A percentile compares a stretch with the other conserved stretches of the same genome.
These are phyloP conservation scores for Ochromonas danica DNA, from an alignment of 108 stramenopile species.

Conservation along the genomic window DNA sequence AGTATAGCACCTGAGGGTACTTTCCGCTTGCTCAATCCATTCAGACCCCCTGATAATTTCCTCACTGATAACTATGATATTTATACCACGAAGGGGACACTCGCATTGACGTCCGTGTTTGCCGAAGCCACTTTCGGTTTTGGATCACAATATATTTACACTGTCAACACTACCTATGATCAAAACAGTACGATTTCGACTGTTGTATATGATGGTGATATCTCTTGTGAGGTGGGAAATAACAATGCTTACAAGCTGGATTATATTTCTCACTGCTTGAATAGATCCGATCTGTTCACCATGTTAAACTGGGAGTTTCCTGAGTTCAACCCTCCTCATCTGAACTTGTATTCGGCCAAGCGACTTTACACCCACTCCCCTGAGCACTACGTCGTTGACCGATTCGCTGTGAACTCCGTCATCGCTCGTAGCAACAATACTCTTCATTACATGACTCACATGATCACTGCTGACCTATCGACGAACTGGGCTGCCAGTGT, in stretches of 20 bases:
- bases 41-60: slow-evolving; percentile 32
- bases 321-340: slow-evolving; percentile 27
- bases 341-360: slow-evolving; percentile 34
- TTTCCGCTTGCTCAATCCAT: neutral
- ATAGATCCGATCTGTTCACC: slow-evolving; percentile 26
- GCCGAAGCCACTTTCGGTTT: slow-evolving; percentile 30
- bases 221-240: slow-evolving; percentile 16
- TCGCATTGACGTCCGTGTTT: slow-evolving; percentile 13
- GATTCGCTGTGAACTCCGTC: neutral
- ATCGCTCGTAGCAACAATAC: neutral
- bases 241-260: neutral
- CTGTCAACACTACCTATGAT: slow-evolving; percentile 23
- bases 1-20: neutral
- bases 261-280: slow-evolving; percentile 29
- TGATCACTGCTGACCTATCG: slow-evolving; percentile 17
- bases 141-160: slow-evolving; percentile 25
- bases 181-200: neutral
- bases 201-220: slow-evolving; percentile 23
- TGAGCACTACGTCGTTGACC: neutral
- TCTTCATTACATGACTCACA: slow-evolving; percentile 1
- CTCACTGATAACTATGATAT: slow-evolving; percentile 30
- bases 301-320: neutral
- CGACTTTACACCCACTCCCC: neutral
- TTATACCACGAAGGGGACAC: slow-evolving; percentile 24
- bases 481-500: slow-evolving; percentile 32